Conservation (phyloP, 2,329 filamentous ascomycete species). For the Thelonectria olida region DNA sequence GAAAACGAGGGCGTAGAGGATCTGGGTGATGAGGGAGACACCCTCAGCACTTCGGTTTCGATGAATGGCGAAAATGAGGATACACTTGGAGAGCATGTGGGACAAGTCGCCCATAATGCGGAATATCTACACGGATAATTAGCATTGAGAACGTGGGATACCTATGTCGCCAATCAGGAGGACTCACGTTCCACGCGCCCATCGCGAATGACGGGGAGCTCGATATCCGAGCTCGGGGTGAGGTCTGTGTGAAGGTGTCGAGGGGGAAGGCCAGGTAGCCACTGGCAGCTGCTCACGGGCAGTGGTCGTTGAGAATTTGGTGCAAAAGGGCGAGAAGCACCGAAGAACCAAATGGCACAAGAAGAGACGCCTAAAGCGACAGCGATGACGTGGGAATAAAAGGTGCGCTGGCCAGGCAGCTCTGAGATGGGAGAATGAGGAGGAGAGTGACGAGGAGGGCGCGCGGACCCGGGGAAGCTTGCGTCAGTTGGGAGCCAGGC, state of each 20-base stretch:
- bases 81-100: slow-evolving; percentile 87
- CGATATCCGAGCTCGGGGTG: slow-evolving; percentile 21
- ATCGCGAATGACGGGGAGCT: slow-evolving; percentile 43
- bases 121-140: slow-evolving; percentile 60
- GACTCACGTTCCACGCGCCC: slow-evolving; percentile 53
- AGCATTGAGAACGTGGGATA: slow-evolving; percentile 9
- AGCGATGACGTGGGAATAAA: slow-evolving; percentile 18
- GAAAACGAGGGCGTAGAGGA: slow-evolving; percentile 88
- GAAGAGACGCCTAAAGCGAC: slow-evolving; percentile 4
- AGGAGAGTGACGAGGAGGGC: slow-evolving; percentile 31
- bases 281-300: slow-evolving; percentile 11
- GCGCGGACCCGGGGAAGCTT: slow-evolving; percentile 36
- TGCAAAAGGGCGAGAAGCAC: not conserved
- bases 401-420: slow-evolving; percentile 30
- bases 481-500: slow-evolving; percentile 34
- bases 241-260: slow-evolving; percentile 1
- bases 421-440: slow-evolving; percentile 32
- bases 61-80: slow-evolving; percentile 91
- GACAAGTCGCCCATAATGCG: slow-evolving; percentile 85
- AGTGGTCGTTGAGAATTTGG: not conserved
- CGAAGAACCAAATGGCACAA: not conserved
- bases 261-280: slow-evolving; percentile 22
- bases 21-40: slow-evolving; percentile 90
- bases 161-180: not conserved
- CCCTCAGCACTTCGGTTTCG: slow-evolving; percentile 88